Evolutionary conservation across 768 basidiomycete species (phyloP), one percentile per base, ranked within the genome.

Genomic region (Harrya chromipes): DNA sequence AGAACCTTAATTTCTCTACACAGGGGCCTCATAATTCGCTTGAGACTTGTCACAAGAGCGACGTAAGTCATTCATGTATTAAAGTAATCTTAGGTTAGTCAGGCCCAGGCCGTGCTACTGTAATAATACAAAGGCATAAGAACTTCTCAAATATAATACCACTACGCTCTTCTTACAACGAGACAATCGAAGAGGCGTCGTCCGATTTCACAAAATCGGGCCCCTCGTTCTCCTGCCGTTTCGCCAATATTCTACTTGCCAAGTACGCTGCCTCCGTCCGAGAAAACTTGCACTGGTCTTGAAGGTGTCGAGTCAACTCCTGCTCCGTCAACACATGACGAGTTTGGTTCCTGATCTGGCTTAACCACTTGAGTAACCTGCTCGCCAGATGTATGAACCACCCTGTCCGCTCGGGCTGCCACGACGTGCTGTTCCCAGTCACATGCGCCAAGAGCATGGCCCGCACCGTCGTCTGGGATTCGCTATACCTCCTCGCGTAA

Each of bases 401-500:
- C 27, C 41, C 44, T 16, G 47, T 42, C 33, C 55, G 56, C 9
- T 67, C 65, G 9, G 55, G 48, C 24, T 51, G 50, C 64, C 62
- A 64, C 11, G 62, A 56, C 7, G 34, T 20, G 19, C 34, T 26
- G 37, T 34, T 20, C 23, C 21, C 57, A 48, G 52, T 45, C 8
- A 61, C 57, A 45, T 58, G 56, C 21, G 35, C 47, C 21, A 60
- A 43, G 31, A 64, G 59, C 53, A 62, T 50, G 12, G 44, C 40
- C 50, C 62, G 61, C 13, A 70, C 26, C 19, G 47, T 58, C 46
- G 13, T 24, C 45, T 55, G 70, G 9, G 73, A 75, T 44, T 68
- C 58, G 11, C 58, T 49, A 46, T 74, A 74, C 41, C 61, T 69
- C 7, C 49, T 47, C 21, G 55, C 52, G 23, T 64, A 59, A 26